phyloP scores from a whole-genome alignment of 495 filamentous ascomycete genomes.

The Penicillium herquei region DNA sequence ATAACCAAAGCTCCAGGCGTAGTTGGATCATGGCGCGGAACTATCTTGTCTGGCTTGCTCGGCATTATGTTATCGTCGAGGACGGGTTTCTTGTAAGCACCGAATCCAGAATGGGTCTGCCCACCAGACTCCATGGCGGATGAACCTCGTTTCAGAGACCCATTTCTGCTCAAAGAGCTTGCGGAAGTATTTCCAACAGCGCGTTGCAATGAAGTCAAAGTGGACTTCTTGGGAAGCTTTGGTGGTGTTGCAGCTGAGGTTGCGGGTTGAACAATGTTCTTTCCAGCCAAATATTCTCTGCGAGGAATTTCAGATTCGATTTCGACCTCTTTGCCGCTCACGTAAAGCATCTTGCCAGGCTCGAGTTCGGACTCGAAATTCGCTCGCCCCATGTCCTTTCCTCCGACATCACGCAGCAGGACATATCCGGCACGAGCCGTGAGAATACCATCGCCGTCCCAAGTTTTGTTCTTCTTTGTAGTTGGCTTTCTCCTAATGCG shows the following conservation, averaged over 20 bases:
- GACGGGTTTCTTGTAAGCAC: slow-evolving; percentile 61
- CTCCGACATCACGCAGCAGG: slow-evolving; percentile 61
- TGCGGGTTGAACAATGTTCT: slow-evolving; percentile 41
- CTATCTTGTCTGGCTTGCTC: slow-evolving; percentile 39
- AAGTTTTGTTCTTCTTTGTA: slow-evolving; percentile 80
- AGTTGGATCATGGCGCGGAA: slow-evolving; percentile 66
- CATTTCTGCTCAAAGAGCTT: slow-evolving; percentile 9
- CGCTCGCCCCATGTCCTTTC: slow-evolving; percentile 64
- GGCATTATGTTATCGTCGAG: slow-evolving; percentile 52
- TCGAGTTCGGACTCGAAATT: slow-evolving; percentile 55
- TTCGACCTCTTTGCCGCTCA: slow-evolving; percentile 74
- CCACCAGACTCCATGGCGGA: slow-evolving; percentile 19
- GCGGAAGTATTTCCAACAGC: slow-evolving; percentile 1
- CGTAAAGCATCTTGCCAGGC: slow-evolving; percentile 59
- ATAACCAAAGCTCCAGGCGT: slow-evolving; percentile 66
- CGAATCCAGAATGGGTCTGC: slow-evolving; percentile 21
- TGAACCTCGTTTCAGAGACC: slow-evolving; percentile 17
- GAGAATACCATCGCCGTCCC: slow-evolving; percentile 81
- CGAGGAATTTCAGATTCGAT: slow-evolving; percentile 64
- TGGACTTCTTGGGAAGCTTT: slow-evolving; percentile 18
- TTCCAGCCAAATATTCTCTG: slow-evolving; percentile 61
- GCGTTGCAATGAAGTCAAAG: slow-evolving; percentile 19
- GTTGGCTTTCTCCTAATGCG: slow-evolving; percentile 68
- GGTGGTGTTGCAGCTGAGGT: slow-evolving; percentile 18
- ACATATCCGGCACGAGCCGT: slow-evolving; percentile 57